phyloP scores from a whole-genome alignment of 2,329 filamentous ascomycete genomes.

The Uncinocarpus reesii region DNA sequence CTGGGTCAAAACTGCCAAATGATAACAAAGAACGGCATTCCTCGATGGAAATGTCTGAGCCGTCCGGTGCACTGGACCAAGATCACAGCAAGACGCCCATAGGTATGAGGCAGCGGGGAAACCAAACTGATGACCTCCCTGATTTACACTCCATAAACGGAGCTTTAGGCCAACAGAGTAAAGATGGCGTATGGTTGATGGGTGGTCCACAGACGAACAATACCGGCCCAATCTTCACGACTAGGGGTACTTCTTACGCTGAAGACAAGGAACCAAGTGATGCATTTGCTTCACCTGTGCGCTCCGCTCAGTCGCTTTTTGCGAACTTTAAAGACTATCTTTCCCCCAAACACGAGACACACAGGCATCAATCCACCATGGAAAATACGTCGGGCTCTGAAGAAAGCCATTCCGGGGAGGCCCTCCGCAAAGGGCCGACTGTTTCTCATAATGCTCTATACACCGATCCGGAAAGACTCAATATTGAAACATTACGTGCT shows the following conservation, averaged over 20 bases:
- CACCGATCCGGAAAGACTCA: slow-evolving; percentile 21
- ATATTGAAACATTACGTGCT: slow-evolving; percentile 27
- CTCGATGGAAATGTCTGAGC: neutral
- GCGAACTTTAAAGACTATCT: slow-evolving; percentile 5
- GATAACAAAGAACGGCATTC: too few relatives aligned
- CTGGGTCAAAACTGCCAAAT: neutral
- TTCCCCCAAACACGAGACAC: slow-evolving; percentile 5
- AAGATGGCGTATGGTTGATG: neutral
- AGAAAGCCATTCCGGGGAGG: neutral
- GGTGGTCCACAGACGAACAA: neutral
- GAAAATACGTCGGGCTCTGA: neutral
- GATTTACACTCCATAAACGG: neutral
- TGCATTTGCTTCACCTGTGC: neutral
- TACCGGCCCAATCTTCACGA: too few relatives aligned
- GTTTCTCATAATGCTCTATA: slow-evolving; percentile 2
- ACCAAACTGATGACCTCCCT: neutral
- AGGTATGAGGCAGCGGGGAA: neutral
- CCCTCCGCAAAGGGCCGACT: neutral
- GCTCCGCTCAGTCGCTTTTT: neutral
- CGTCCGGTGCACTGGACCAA: neutral
- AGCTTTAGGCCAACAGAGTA: neutral
- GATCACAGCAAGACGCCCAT: neutral
- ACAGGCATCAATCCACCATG: neutral
- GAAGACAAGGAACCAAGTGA: neutral
- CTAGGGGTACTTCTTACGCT: neutral